Conservation (phyloP, 345 rosid genomes). For the Iberis pinnata region DNA sequence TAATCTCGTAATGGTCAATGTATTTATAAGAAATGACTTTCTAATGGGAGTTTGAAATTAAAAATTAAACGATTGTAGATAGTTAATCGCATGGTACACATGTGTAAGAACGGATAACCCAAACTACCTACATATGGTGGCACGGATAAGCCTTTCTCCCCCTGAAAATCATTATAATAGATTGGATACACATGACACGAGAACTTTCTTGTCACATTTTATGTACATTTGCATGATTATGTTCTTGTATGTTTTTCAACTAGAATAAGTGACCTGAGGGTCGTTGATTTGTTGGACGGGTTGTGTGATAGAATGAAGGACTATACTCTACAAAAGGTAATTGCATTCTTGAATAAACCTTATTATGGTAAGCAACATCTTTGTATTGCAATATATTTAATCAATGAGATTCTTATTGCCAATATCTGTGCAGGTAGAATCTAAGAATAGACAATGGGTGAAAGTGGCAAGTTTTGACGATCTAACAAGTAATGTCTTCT, state of each 20-base stretch:
- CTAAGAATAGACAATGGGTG: slow-evolving; percentile 48
- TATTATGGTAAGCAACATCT: too few species aligned
- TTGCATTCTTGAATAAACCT: slow-evolving; percentile 3
- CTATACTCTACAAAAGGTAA: slow-evolving; percentile 81
- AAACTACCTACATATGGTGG: too few species aligned
- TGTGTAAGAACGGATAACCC: too few species aligned
- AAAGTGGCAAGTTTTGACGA: slow-evolving; percentile 65
- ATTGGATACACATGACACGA: not conserved
- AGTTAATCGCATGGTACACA: too few species aligned
- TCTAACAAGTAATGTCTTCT: slow-evolving; percentile 38
- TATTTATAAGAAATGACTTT: too few species aligned
- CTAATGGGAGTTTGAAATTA: too few species aligned
- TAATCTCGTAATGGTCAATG: too few species aligned
- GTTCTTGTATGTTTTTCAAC: not conserved
- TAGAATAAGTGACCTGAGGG: slow-evolving; percentile 89
- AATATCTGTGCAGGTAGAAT: slow-evolving; percentile 49
- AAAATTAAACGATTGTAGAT: too few species aligned
- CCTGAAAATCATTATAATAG: not conserved
- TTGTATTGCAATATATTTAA: not conserved
- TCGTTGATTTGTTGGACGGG: slow-evolving; percentile 83
- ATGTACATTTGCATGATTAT: not conserved
- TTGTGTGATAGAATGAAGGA: slow-evolving; percentile 93
- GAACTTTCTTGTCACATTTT: not conserved
- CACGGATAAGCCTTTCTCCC: too few species aligned
- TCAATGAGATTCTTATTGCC: not conserved